phyloP scores from a whole-genome alignment of 2,329 filamentous ascomycete genomes.

The Lomentospora prolificans region DNA sequence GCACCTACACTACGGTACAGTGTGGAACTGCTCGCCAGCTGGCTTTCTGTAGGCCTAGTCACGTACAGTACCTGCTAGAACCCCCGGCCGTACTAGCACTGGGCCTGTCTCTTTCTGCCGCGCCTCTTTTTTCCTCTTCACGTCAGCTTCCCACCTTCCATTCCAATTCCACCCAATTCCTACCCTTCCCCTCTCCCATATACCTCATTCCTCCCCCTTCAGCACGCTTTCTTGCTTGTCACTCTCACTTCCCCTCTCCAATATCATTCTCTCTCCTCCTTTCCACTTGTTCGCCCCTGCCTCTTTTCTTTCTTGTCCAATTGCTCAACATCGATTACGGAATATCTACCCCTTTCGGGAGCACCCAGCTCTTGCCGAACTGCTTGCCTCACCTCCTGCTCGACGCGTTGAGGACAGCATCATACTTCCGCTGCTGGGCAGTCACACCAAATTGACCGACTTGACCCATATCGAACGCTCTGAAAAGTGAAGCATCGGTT shows the following conservation, averaged over 20 bases:
- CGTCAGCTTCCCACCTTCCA: slow-evolving; percentile 11
- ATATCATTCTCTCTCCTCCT: slow-evolving; percentile 10
- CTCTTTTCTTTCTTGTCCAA: slow-evolving; percentile 7
- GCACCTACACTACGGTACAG: too few species aligned
- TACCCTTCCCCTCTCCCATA: slow-evolving; percentile 8
- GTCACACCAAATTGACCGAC: neutral
- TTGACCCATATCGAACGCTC: neutral
- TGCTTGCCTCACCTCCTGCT: neutral
- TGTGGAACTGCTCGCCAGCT: too few species aligned
- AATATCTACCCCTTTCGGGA: neutral
- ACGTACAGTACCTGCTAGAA: neutral
- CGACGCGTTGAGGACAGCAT: slow-evolving; percentile 3
- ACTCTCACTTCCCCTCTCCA: slow-evolving; percentile 11
- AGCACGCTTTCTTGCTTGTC: slow-evolving; percentile 9
- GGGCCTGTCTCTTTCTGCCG: slow-evolving; percentile 10
- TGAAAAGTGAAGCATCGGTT: too few species aligned
- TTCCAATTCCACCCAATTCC: slow-evolving; percentile 12
- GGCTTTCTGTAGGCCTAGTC: too few species aligned
- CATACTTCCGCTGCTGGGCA: neutral
- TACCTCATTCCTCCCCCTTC: slow-evolving; percentile 12
- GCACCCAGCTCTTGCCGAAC: slow-evolving; percentile 9
- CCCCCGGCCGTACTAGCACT: neutral
- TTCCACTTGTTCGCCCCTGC: slow-evolving; percentile 10
- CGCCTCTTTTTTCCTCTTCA: slow-evolving; percentile 17
- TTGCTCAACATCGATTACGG: slow-evolving; percentile 8